Evolutionary conservation across 1,284 basidiomycete genomes (phyloP).

Genomic region (Ceratobasidium sp.): DNA sequence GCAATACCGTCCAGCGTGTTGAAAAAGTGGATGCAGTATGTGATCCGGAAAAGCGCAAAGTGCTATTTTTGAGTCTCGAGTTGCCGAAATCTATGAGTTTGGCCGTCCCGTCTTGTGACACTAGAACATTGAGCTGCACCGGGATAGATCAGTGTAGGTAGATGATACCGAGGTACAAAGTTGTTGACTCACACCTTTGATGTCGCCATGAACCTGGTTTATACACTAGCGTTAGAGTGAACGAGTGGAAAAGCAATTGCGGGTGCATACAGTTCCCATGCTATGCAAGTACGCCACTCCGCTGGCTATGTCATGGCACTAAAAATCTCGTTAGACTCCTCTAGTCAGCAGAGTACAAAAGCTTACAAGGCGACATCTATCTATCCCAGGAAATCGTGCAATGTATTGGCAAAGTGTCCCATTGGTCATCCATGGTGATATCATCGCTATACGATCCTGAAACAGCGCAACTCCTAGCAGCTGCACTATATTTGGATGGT

Average conservation of each 20-base stretch:
- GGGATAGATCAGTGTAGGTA: no score
- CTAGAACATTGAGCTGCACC: slow-evolving; percentile 5
- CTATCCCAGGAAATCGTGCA: background rate
- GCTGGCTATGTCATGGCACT: slow-evolving; percentile 12
- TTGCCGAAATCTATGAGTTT: slow-evolving; percentile 4
- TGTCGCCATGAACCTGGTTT: slow-evolving; percentile 2
- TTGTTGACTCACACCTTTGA: background rate
- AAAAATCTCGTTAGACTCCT: no score
- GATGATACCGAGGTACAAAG: no score
- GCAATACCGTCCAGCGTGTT: background rate
- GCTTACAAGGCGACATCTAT: slow-evolving; percentile 8
- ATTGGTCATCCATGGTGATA: slow-evolving; percentile 32
- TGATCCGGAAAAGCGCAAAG: background rate
- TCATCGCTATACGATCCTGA: slow-evolving; percentile 13
- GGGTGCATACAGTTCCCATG: background rate
- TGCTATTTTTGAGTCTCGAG: background rate
- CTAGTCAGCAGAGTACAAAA: no score
- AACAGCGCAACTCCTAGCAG: slow-evolving; percentile 10
- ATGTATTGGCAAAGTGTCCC: slow-evolving; percentile 20
- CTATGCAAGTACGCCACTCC: slow-evolving; percentile 26
- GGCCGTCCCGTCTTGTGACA: background rate
- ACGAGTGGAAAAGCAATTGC: background rate
- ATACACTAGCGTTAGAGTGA: background rate
- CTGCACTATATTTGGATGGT: slow-evolving; percentile 3
- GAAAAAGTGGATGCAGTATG: background rate